A percentile compares a stretch with the other conserved stretches of the same genome.
Evolutionary conservation across 495 filamentous ascomycete species (phyloP).

Genomic region (Hypomontagnella monticulosa): DNA sequence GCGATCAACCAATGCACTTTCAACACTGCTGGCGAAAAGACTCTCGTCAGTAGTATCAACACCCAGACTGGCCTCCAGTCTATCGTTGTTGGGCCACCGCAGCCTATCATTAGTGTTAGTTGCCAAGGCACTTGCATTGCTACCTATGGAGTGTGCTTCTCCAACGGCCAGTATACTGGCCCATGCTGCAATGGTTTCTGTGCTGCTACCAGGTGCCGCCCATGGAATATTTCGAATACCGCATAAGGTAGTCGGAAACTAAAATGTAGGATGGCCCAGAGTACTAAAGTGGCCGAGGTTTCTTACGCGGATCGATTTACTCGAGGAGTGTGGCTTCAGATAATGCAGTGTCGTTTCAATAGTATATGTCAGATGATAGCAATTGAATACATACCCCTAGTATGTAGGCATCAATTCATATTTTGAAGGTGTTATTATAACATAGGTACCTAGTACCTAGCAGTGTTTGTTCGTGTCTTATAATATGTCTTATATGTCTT

Average conservation of each 20-base stretch:
- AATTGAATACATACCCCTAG: too few species aligned
- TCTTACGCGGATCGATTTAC: background rate
- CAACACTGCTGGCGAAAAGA: conserved; percentile 32
- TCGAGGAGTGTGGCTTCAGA: background rate
- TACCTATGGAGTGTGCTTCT: conserved; percentile 24
- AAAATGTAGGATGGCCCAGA: background rate
- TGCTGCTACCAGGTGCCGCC: conserved; percentile 29
- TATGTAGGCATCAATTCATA: too few species aligned
- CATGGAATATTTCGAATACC: conserved; percentile 23
- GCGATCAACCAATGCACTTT: conserved; percentile 38
- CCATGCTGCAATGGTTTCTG: conserved; percentile 37
- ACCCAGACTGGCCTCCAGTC: conserved; percentile 33
- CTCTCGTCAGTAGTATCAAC: conserved; percentile 37
- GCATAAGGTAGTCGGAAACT: background rate
- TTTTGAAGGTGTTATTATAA: too few species aligned
- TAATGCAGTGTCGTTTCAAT: background rate
- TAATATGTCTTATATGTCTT: too few species aligned
- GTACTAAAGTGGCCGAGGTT: background rate
- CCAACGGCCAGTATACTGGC: conserved; percentile 24
- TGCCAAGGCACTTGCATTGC: conserved; percentile 32
- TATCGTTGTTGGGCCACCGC: conserved; percentile 44
- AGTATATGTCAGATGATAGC: too few species aligned
- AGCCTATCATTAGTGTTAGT: conserved; percentile 43
- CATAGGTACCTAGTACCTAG: too few species aligned
- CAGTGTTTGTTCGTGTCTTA: too few species aligned